A percentile compares a stretch with the other conserved stretches of the same genome.
These are phyloP conservation scores for Meredithiella fracta DNA, from an alignment of 2,329 filamentous ascomycete species.

Conservation along the genomic window DNA sequence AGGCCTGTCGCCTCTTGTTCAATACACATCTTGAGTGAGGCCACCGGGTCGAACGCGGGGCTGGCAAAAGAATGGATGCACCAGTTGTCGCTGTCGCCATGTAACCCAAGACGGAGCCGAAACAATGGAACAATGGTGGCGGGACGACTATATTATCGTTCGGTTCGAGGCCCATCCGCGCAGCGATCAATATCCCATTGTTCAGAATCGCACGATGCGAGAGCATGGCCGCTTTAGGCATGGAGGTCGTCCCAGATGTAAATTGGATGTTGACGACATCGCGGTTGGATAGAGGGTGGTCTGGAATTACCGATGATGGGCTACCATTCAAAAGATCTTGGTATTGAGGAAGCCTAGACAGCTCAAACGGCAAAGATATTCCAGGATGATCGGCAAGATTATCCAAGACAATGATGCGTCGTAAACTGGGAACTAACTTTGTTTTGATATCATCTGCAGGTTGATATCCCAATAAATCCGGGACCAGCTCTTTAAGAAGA, in stretches of 20 bases:
- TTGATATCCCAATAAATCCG: conserved; percentile 21
- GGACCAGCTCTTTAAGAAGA: conserved; percentile 30
- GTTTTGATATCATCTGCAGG: background rate
- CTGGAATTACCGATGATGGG: conserved; percentile 24
- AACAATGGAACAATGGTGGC: conserved; percentile 78
- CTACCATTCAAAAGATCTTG: conserved; percentile 24
- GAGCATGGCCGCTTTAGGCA: conserved; percentile 82
- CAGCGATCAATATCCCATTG: conserved; percentile 71
- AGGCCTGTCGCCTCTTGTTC: conserved; percentile 45
- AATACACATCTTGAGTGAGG: conserved; percentile 43
- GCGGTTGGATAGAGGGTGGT: conserved; percentile 33
- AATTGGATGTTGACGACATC: conserved; percentile 94
- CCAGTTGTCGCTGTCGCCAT: conserved; percentile 81
- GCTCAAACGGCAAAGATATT: conserved; percentile 29
- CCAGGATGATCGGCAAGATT: conserved; percentile 43
- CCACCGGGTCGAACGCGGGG: conserved; percentile 69
- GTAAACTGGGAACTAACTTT: conserved; percentile 47
- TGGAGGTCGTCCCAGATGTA: conserved; percentile 83
- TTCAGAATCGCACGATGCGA: conserved; percentile 78
- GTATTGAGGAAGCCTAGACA: conserved; percentile 31
- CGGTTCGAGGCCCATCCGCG: conserved; percentile 64
- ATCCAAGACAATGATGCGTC: conserved; percentile 58
- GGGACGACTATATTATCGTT: conserved; percentile 68
- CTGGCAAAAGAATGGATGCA: conserved; percentile 63
- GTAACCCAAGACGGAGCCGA: conserved; percentile 81